Conservation (phyloP, 495 filamentous ascomycete genomes). For the Chaetomium cochliodes region DNA sequence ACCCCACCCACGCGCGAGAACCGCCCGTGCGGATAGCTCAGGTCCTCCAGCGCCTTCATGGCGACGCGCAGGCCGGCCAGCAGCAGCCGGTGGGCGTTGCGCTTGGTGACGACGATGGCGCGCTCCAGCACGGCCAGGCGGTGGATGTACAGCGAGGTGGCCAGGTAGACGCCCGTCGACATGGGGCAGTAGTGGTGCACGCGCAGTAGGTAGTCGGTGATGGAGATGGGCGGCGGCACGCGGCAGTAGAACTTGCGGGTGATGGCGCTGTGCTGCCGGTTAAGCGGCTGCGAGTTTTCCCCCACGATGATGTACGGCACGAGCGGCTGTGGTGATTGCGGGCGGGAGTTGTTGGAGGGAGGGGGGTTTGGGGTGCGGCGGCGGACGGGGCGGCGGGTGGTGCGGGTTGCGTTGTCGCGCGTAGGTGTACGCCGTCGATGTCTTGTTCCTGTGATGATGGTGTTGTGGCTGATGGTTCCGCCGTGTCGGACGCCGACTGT, state of each 20-base stretch:
- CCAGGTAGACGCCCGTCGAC: constrained; percentile 95
- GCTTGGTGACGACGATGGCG: constrained; percentile 68
- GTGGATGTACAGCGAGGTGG: constrained; percentile 85
- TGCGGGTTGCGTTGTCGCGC: constrained; percentile 17
- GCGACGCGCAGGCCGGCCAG: constrained; percentile 82
- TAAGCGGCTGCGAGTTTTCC: constrained; percentile 60
- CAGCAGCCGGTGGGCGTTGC: constrained; percentile 84
- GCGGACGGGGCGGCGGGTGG: neutral
- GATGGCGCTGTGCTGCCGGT: constrained; percentile 73
- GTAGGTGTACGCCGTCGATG: constrained; percentile 49
- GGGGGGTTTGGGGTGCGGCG: constrained; percentile 13
- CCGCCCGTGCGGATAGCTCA: constrained; percentile 77
- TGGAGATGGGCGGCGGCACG: constrained; percentile 70
- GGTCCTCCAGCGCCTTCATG: constrained; percentile 89
- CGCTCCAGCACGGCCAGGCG: constrained; percentile 71
- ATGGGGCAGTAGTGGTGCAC: constrained; percentile 90
- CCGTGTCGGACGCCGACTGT: constrained; percentile 10
- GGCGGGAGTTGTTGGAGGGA: constrained; percentile 21
- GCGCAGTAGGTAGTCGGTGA: constrained; percentile 82
- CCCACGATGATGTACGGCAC: constrained; percentile 57
- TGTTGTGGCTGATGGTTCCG: neutral
- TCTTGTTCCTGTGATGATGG: constrained; percentile 20
- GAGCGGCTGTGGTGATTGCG: constrained; percentile 22
- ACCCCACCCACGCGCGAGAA: constrained; percentile 91
- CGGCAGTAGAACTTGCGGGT: constrained; percentile 91